These are phyloP conservation scores for Cymbomonas tetramitiformis DNA, from an alignment of 139 green algal species.

Conservation along the genomic window DNA sequence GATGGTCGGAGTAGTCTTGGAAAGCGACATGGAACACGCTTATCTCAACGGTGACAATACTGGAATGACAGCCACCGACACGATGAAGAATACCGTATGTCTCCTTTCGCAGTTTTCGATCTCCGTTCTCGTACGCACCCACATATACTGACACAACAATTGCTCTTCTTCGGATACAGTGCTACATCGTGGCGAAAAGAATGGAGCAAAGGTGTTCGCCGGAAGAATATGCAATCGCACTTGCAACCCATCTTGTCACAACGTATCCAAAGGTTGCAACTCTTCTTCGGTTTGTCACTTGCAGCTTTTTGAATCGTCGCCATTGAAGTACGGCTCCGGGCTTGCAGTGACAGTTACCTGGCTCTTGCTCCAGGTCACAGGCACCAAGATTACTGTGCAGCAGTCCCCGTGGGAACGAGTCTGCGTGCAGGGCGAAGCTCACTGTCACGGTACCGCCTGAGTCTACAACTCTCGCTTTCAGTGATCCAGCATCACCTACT, in stretches of 20 bases:
- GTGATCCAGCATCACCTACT: no score
- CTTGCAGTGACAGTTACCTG: no score
- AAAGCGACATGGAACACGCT: conserved; percentile 63
- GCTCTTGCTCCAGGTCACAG: conserved; percentile 13
- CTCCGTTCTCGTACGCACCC: background rate
- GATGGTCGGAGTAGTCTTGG: conserved; percentile 59
- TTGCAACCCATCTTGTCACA: conserved; percentile 69
- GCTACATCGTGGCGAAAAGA: conserved; percentile 36
- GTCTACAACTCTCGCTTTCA: no score
- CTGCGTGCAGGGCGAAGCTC: conserved; percentile 32
- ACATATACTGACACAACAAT: background rate
- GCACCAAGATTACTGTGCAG: conserved; percentile 63
- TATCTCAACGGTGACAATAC: conserved; percentile 52
- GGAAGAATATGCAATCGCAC: conserved; percentile 71
- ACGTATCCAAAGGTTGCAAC: no score
- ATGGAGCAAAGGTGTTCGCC: conserved; percentile 28
- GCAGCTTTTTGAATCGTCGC: no score
- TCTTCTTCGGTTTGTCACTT: no score
- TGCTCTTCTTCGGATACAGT: conserved; percentile 18
- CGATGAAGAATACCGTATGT: conserved; percentile 75
- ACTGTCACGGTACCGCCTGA: conserved; percentile 81
- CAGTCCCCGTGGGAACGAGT: conserved; percentile 67
- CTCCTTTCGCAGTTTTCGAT: background rate
- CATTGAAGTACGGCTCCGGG: no score
- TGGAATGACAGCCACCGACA: conserved; percentile 83